phyloP scores from a whole-genome alignment of 2,329 filamentous ascomycete species.

The Scedosporium minutisporum region DNA sequence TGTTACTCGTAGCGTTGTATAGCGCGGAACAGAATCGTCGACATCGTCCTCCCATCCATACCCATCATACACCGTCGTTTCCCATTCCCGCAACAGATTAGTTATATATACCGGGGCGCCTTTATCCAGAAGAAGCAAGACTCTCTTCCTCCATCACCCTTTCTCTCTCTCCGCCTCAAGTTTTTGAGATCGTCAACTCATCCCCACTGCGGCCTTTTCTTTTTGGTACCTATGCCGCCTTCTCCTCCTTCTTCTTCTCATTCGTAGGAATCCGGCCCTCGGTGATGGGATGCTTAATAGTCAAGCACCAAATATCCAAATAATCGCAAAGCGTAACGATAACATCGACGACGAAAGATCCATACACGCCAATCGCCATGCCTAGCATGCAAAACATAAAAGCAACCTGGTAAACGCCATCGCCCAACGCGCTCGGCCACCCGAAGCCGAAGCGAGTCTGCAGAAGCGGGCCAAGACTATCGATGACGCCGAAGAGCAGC shows the following conservation, averaged over 20 bases:
- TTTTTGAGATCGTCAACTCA: too few relatives aligned
- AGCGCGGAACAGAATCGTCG: too few relatives aligned
- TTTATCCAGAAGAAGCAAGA: too few relatives aligned
- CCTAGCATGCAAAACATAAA: constrained; percentile 87
- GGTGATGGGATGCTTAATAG: constrained; percentile 74
- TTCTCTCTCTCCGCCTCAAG: too few relatives aligned
- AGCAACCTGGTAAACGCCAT: constrained; percentile 77
- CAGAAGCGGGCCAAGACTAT: constrained; percentile 65
- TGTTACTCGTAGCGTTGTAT: too few relatives aligned
- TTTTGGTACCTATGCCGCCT: background rate
- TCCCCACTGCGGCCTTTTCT: background rate
- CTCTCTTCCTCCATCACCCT: too few relatives aligned
- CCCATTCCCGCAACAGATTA: too few relatives aligned
- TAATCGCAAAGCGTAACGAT: constrained; percentile 98
- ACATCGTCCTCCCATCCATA: too few relatives aligned
- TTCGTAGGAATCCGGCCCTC: constrained; percentile 27
- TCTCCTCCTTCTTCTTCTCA: constrained; percentile 29
- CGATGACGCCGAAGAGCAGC: constrained; percentile 66
- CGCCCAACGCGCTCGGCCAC: constrained; percentile 68
- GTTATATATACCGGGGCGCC: too few relatives aligned
- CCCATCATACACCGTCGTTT: too few relatives aligned
- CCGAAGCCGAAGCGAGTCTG: constrained; percentile 51
- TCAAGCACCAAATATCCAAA: constrained; percentile 95
- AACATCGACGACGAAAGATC: constrained; percentile 93
- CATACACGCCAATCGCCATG: constrained; percentile 80